Evolutionary conservation across 371 early-diverging fungal genomes (phyloP).

Genomic region (Mortierella sp.): DNA sequence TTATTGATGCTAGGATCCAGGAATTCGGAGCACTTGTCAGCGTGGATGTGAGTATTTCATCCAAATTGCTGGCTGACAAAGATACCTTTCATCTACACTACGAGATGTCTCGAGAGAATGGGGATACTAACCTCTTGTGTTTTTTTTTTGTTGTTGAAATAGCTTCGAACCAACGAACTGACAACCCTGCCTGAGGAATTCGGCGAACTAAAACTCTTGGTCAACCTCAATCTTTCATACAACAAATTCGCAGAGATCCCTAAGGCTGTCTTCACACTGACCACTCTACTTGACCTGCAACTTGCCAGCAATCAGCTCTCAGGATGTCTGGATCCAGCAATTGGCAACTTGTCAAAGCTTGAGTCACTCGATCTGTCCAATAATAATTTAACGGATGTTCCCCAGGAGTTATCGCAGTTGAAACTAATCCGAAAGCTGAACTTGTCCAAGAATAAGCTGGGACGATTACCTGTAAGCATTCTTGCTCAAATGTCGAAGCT

Average conservation of each 20-base stretch:
- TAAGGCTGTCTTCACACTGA: slow-evolving; percentile 52
- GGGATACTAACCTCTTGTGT: background rate
- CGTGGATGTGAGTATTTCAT: slow-evolving; percentile 70
- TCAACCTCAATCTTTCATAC: slow-evolving; percentile 61
- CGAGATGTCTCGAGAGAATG: background rate
- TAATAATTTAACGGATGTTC: slow-evolving; percentile 68
- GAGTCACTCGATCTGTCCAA: slow-evolving; percentile 73
- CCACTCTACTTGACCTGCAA: slow-evolving; percentile 63
- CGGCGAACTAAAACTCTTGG: slow-evolving; percentile 58
- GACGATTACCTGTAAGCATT: slow-evolving; percentile 59
- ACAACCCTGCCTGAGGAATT: slow-evolving; percentile 63
- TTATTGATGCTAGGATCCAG: slow-evolving; percentile 71
- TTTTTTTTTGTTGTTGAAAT: slow-evolving; percentile 6
- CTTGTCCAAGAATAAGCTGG: slow-evolving; percentile 68
- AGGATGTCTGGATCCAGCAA: slow-evolving; percentile 51
- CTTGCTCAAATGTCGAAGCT: slow-evolving; percentile 58
- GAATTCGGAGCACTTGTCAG: slow-evolving; percentile 73
- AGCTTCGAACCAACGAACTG: slow-evolving; percentile 72
- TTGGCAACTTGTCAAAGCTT: slow-evolving; percentile 52
- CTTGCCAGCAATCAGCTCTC: slow-evolving; percentile 63
- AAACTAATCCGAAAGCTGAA: slow-evolving; percentile 66
- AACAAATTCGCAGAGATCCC: slow-evolving; percentile 68
- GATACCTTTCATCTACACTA: background rate
- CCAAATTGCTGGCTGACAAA: background rate
- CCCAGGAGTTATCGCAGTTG: slow-evolving; percentile 63